A percentile compares a stretch with the other conserved stretches of the same genome.
Evolutionary conservation across 2,329 filamentous ascomycete species (phyloP).

Genomic region (Aspergillus quadricinctus): DNA sequence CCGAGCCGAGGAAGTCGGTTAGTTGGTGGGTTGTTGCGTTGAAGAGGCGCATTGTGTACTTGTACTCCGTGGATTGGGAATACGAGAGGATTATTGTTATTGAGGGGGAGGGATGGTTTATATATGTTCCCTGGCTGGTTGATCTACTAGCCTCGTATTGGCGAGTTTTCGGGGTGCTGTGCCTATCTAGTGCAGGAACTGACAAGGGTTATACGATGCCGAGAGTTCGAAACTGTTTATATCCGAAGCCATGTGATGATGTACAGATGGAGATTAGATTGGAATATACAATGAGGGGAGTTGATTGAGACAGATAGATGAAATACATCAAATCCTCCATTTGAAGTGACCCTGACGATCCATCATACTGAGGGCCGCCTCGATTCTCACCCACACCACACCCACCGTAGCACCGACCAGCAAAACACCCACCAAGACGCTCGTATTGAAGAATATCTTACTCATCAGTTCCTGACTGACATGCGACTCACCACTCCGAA

Average conservation of each 20-base stretch:
- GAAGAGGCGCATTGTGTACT: neutral
- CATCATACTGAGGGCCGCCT: constrained; percentile 9
- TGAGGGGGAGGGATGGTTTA: neutral
- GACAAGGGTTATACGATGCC: neutral
- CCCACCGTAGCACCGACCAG: constrained; percentile 20
- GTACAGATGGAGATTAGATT: too few relatives aligned
- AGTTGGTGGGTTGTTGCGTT: neutral
- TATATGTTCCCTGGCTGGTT: neutral
- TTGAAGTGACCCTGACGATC: neutral
- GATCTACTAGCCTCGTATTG: neutral
- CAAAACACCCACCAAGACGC: constrained; percentile 21
- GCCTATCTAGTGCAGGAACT: too few relatives aligned
- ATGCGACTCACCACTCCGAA: constrained; percentile 13
- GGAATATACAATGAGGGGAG: too few relatives aligned
- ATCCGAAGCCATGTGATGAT: too few relatives aligned
- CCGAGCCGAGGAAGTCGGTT: neutral
- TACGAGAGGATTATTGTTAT: neutral
- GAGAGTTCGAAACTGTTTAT: too few relatives aligned
- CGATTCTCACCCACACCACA: constrained; percentile 24
- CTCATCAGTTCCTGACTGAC: neutral
- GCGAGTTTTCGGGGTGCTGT: too few relatives aligned
- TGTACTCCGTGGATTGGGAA: too few relatives aligned
- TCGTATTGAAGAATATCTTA: constrained; percentile 10
- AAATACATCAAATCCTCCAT: neutral
- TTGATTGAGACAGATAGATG: neutral